phyloP scores from a whole-genome alignment of 2,329 filamentous ascomycete genomes.

The Penicillium concentricum region DNA sequence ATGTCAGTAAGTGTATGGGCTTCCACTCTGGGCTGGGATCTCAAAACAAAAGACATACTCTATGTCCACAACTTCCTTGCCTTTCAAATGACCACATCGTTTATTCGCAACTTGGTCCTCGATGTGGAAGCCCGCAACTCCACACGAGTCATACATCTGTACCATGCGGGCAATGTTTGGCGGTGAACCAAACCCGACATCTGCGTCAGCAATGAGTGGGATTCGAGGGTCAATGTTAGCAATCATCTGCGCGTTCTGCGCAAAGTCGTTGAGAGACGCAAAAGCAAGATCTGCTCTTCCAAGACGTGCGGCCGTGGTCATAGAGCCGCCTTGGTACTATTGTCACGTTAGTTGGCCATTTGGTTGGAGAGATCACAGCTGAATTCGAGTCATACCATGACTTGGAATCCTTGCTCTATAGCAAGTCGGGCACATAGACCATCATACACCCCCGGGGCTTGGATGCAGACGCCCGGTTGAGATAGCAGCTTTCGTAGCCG shows the following conservation, averaged over 20 bases:
- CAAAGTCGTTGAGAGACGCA: slow-evolving; percentile 47
- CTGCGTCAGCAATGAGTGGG: slow-evolving; percentile 26
- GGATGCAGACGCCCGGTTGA: background rate
- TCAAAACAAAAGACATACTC: background rate
- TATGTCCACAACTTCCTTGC: slow-evolving; percentile 57
- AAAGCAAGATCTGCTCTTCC: slow-evolving; percentile 40
- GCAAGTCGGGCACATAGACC: background rate
- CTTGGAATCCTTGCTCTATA: background rate
- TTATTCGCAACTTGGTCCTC: slow-evolving; percentile 63
- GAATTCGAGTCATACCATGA: background rate
- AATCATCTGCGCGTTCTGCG: slow-evolving; percentile 48
- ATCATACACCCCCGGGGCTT: background rate
- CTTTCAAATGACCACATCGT: slow-evolving; percentile 63
- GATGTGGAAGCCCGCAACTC: slow-evolving; percentile 61
- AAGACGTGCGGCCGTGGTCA: background rate
- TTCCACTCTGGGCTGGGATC: background rate
- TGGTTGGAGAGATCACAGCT: background rate
- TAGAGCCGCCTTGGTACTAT: background rate
- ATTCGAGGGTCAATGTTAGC: slow-evolving; percentile 38
- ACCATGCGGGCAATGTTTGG: slow-evolving; percentile 50
- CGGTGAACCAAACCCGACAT: slow-evolving; percentile 25
- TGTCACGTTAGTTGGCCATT: background rate
- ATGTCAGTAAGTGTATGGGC: background rate
- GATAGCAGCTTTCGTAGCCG: background rate
- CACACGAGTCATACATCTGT: slow-evolving; percentile 53